Base-by-base conservation (phyloP, 2,329 filamentous ascomycete species). In the Furcasterigmium sp. region DNA sequence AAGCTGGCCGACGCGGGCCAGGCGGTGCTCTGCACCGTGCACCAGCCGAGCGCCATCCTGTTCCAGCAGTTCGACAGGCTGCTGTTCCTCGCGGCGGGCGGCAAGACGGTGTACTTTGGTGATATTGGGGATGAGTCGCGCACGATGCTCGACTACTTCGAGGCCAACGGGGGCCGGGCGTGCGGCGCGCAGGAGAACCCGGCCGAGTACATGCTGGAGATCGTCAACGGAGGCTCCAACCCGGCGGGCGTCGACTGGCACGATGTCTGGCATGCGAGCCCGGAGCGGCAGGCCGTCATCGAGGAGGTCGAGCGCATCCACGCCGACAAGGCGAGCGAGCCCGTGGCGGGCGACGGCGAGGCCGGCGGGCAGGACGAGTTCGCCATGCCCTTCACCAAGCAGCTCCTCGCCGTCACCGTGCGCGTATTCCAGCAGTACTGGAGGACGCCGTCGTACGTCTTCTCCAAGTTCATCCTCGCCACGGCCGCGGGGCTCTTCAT, bases 401-500 rank as follows among this genome's bases (percentile, higher is more conserved):
- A 95, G 57, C 63, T 91, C 1, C 64, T 61, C 35, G 72, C 81
- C 46, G 85, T 88, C 34, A 80, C 78, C 2, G 53, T 72, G 8
- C 81, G 87, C 45, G 79, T 90, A 6, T 90, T 90, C 63, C 77
- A 87, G 55, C 87, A 93, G 57, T 91, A 91, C 70, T 91, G 87
- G 86, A 78, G 87, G 37, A 87, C 81, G 44, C 87, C 87, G 0
- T 72, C 72, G 10, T 93, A 93, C 63, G 81, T 93, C 55, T 85
- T 87, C 61, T 77, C 85, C 44, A 91, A 91, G 65, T 60, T 78
- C 2, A 59, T 73, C 1, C 75, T 91, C 15, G 82, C 67, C 3
- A 50, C 76, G 41, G 70, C 80, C 44, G 72, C 79, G 19, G 70
- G 76, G 7, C 68, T 91, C 2, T 91, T 91, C 57, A 84, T 90